Conservation (phyloP, 768 basidiomycete species). For the Scleroderma citrinum region DNA sequence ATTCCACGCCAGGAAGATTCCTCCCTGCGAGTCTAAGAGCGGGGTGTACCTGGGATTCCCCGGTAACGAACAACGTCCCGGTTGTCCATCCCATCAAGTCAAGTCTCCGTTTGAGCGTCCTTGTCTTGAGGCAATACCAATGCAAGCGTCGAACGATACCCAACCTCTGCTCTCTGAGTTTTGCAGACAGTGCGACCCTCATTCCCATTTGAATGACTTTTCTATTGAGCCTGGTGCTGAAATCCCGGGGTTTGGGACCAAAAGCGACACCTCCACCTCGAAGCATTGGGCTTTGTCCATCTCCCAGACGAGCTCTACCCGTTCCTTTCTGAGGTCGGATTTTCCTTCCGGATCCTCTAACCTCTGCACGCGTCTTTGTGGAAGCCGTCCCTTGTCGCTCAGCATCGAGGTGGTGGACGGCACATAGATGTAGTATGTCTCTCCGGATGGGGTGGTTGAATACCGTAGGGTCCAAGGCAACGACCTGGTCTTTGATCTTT, state of each 20-base stretch:
- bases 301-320: conserved; percentile 86
- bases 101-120: conserved; percentile 56
- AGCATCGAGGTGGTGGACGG: conserved; percentile 80
- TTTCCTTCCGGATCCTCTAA: conserved; percentile 84
- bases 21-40: conserved; percentile 56
- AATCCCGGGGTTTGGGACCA: conserved; percentile 88
- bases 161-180: conserved; percentile 67
- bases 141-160: conserved; percentile 69
- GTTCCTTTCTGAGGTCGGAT: conserved; percentile 89
- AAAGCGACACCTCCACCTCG: conserved; percentile 91
- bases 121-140: conserved; percentile 73
- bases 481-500: conserved; percentile 40
- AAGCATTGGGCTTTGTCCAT: conserved; percentile 80
- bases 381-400: conserved; percentile 89
- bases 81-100: conserved; percentile 60
- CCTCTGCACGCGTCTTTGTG: conserved; percentile 89
- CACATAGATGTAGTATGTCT: conserved; percentile 90
- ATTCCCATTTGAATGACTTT: conserved; percentile 93
- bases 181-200: conserved; percentile 81
- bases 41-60: conserved; percentile 46
- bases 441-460: conserved; percentile 86
- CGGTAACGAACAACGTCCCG: conserved; percentile 69
- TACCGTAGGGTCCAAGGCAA: conserved; percentile 70
- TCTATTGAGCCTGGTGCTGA: conserved; percentile 85
- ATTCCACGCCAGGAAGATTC: conserved; percentile 67